phyloP scores from a whole-genome alignment of 148 eudicot species.

The Chenopodium berlandieri region DNA sequence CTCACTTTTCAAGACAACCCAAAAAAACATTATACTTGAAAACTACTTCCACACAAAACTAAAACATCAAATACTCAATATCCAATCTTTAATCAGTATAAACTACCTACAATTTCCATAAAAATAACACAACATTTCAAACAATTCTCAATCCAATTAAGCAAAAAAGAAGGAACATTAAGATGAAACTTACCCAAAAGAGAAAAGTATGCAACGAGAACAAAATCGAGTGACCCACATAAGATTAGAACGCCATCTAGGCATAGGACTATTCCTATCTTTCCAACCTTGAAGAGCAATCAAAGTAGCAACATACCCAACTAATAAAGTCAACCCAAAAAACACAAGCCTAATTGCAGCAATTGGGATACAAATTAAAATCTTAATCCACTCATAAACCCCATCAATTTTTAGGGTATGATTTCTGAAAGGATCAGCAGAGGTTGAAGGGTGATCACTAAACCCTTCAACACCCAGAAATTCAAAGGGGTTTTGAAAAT shows the following conservation, averaged over 20 bases:
- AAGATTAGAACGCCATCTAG: slow-evolving; percentile 70
- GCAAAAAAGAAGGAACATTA: background rate
- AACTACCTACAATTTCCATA: background rate
- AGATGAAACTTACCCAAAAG: slow-evolving; percentile 60
- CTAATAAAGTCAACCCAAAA: slow-evolving; percentile 56
- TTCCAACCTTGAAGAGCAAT: slow-evolving; percentile 78
- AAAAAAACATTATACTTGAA: no score
- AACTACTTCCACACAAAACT: background rate
- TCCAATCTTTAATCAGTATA: background rate
- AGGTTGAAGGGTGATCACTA: slow-evolving; percentile 38
- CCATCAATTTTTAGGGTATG: slow-evolving; percentile 63
- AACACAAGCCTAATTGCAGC: slow-evolving; percentile 53
- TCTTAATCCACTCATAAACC: slow-evolving; percentile 88
- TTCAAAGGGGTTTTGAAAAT: slow-evolving; percentile 41
- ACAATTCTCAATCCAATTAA: background rate
- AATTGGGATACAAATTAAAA: slow-evolving; percentile 59
- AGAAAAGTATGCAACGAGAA: slow-evolving; percentile 76
- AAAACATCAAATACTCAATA: background rate
- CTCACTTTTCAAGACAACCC: background rate
- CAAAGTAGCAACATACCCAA: slow-evolving; percentile 72
- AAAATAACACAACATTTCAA: background rate
- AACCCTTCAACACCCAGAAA: slow-evolving; percentile 50
- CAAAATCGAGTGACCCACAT: slow-evolving; percentile 84
- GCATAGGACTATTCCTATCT: slow-evolving; percentile 79
- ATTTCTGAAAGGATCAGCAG: slow-evolving; percentile 80